Base-by-base conservation (phyloP, 441 rosid species). In the Daphne laureola region DNA sequence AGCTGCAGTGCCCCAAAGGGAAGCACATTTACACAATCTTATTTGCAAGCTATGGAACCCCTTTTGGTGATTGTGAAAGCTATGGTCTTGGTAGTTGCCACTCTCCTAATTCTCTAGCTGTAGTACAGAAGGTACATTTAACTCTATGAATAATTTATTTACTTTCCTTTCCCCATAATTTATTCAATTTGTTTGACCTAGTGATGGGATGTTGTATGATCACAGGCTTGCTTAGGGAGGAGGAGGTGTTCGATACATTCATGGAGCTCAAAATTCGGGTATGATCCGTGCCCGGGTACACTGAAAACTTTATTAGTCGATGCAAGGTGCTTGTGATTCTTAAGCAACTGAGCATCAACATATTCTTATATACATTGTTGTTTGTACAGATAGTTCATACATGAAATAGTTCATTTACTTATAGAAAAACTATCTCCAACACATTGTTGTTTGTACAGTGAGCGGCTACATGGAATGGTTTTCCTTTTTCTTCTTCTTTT, bases 211-310 rank as follows among this genome's bases (percentile, higher is more conserved):
- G 2, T 2, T 62, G 48, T 18, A 18, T 31, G 18, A 25, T 56
- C 18, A 36, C 72, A 84, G 91, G 85, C 80, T 55, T 84, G 91
- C 51, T 18, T 61, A 47, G 80, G 74, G 51, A 81, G 75, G 75
- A 44, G 53, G 18, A 59, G 52, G 62, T 84, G 87, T 47, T 65
- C 70, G 15, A 72, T 84, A 23, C 49, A 69, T 17, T 69, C 58
- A 42, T 75, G 78, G 67, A 68, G 56, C 60, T 57, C 46, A 50
- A 59, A 67, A 50, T 81, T 81, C 55, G 79, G 77, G 8, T 75
- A 58, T 17, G 78, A 77, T 63, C 73, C 87, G 21, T 81, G 86
- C 59, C 72, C 78, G 46, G 75, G 80, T 64, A 64, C 59, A 57
- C 67, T 67, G 14, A 77, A 79, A 67, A 61, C 78, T 64, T 68